Evolutionary conservation across 345 rosid species (phyloP).

Genomic region (Acer negundo): DNA sequence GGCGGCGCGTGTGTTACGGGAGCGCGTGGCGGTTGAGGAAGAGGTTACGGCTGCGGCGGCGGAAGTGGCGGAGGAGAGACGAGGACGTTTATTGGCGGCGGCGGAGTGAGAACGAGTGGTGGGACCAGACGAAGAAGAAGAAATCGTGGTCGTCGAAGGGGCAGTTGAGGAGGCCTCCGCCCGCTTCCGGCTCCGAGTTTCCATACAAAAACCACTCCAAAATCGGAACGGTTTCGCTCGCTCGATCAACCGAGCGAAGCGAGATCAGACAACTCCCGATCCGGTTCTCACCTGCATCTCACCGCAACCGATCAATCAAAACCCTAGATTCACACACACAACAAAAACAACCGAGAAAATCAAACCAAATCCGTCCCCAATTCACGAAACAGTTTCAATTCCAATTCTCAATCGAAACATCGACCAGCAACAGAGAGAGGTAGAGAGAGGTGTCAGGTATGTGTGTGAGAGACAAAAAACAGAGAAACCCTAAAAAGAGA

Average conservation of each 20-base stretch:
- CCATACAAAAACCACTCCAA: constrained; percentile 88
- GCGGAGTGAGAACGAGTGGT: constrained; percentile 66
- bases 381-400: background rate
- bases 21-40: constrained; percentile 37
- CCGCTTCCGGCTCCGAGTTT: constrained; percentile 99
- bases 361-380: background rate
- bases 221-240: constrained; percentile 27
- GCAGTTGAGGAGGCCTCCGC: constrained; percentile 99
- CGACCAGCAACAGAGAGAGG: background rate
- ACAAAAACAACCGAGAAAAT: background rate
- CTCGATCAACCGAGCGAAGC: constrained; percentile 27
- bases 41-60: constrained; percentile 3
- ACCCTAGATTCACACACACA: constrained; percentile 14
- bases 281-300: constrained; percentile 49
- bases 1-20: constrained; percentile 46
- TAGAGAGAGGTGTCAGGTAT: background rate
- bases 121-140: constrained; percentile 69
- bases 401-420: background rate
- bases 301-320: constrained; percentile 22
- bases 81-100: constrained; percentile 19
- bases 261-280: constrained; percentile 60
- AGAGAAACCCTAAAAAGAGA: background rate
- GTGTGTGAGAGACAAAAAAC: background rate
- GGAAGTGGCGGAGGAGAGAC: constrained; percentile 16
- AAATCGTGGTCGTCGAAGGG: constrained; percentile 85